Conservation (phyloP, 2,329 filamentous ascomycete species). For the Zalaria obscura region DNA sequence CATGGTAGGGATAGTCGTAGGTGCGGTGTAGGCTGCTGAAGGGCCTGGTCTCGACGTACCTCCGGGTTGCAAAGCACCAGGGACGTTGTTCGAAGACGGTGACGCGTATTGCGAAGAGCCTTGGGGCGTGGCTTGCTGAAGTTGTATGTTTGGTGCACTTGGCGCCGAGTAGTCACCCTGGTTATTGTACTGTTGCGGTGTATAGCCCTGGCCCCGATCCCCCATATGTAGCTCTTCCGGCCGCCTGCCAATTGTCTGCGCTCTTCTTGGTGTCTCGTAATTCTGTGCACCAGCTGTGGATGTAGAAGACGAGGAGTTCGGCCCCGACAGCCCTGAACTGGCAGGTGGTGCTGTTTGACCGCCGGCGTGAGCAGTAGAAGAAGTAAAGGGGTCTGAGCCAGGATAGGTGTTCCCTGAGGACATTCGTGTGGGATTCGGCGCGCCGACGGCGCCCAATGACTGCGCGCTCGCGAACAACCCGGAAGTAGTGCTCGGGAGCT, state of each 20-base stretch:
- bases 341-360: slow-evolving; percentile 11
- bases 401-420: slow-evolving; percentile 26
- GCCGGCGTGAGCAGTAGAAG: slow-evolving; percentile 18
- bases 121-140: slow-evolving; percentile 37
- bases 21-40: slow-evolving; percentile 41
- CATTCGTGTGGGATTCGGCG: slow-evolving; percentile 23
- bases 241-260: slow-evolving; percentile 26
- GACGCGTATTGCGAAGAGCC: slow-evolving; percentile 8
- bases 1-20: slow-evolving; percentile 42
- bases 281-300: slow-evolving; percentile 20
- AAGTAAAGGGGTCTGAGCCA: slow-evolving; percentile 29
- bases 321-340: slow-evolving; percentile 6
- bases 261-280: slow-evolving; percentile 36
- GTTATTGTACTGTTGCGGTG: slow-evolving; percentile 19
- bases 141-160: slow-evolving; percentile 41
- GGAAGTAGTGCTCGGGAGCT: slow-evolving; percentile 15
- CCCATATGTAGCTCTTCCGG: slow-evolving; percentile 39
- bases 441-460: slow-evolving; percentile 32
- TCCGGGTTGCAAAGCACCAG: slow-evolving; percentile 44
- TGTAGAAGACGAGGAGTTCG: slow-evolving; percentile 11
- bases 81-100: slow-evolving; percentile 26
- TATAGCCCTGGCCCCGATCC: slow-evolving; percentile 20
- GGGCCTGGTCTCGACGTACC: slow-evolving; percentile 37
- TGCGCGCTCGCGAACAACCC: slow-evolving; percentile 31
- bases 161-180: slow-evolving; percentile 29